These are phyloP conservation scores for Leishmania turanica DNA, from an alignment of 208 protist species.

Conservation along the genomic window DNA sequence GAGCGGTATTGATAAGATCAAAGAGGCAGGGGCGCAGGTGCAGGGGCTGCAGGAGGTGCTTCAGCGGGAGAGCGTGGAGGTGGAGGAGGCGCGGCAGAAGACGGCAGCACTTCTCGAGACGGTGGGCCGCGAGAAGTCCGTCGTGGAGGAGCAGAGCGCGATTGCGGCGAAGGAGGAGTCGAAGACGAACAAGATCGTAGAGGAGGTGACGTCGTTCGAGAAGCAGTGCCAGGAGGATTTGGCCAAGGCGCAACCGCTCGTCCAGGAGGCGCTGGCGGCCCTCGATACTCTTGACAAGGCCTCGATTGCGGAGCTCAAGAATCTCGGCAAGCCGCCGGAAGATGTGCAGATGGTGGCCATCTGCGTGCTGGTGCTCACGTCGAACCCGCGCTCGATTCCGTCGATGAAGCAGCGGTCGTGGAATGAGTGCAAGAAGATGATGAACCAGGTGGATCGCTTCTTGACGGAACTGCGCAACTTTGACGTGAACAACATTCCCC, in stretches of 20 bases:
- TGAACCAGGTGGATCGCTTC: slow-evolving; percentile 96
- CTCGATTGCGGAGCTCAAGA: slow-evolving; percentile 97
- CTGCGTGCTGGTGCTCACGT: slow-evolving; percentile 95
- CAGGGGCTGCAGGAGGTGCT: slow-evolving; percentile 91
- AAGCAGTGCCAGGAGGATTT: slow-evolving; percentile 89
- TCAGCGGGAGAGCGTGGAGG: slow-evolving; percentile 91
- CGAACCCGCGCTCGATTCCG: slow-evolving; percentile 90
- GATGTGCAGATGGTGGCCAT: slow-evolving; percentile 96
- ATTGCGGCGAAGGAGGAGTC: slow-evolving; percentile 96
- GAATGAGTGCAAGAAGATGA: slow-evolving; percentile 97
- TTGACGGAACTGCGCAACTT: slow-evolving; percentile 93
- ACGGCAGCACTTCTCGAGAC: slow-evolving; percentile 95
- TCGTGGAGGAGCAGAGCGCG: slow-evolving; percentile 95
- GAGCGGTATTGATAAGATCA: slow-evolving; percentile 95
- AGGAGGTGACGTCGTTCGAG: slow-evolving; percentile 91
- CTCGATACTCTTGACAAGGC: slow-evolving; percentile 98
- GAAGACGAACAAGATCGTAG: slow-evolving; percentile 96
- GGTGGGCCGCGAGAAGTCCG: slow-evolving; percentile 95
- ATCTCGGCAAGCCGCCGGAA: slow-evolving; percentile 95
- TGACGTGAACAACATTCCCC: slow-evolving; percentile 97
- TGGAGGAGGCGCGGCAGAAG: slow-evolving; percentile 95
- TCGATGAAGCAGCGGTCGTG: slow-evolving; percentile 93
- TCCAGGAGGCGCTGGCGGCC: slow-evolving; percentile 95
- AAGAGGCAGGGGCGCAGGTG: slow-evolving; percentile 92
- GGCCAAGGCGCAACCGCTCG: slow-evolving; percentile 93